A percentile compares a stretch with the other conserved stretches of the same genome.
These are phyloP conservation scores for Antitrichia curtipendula DNA, from an alignment of 225 moss, liverwort and hornwort species.

Conservation along the genomic window DNA sequence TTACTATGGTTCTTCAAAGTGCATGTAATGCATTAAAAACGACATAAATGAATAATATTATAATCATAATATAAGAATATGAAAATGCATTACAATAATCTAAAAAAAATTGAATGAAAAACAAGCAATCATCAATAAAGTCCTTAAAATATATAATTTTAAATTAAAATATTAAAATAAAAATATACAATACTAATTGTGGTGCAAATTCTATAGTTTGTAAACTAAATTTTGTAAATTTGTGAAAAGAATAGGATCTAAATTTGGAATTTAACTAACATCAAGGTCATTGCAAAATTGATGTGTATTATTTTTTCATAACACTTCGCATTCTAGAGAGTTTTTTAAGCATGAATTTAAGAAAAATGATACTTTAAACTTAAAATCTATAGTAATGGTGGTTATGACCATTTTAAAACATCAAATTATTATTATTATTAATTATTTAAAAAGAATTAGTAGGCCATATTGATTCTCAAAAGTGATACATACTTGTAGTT, in stretches of 20 bases:
- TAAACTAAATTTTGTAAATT: neutral
- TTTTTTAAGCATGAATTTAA: neutral
- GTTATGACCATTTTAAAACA: neutral
- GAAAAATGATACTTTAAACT: neutral
- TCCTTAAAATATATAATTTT: too few species aligned
- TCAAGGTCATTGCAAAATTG: neutral
- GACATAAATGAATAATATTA: too few species aligned
- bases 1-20: neutral
- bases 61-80: too few species aligned
- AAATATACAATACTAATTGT: too few species aligned
- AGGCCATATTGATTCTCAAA: neutral
- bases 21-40: neutral
- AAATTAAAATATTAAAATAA: too few species aligned
- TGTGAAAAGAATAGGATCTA: neutral
- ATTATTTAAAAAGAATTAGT: neutral
- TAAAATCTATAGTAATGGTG: neutral
- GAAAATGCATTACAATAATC: too few species aligned
- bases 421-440: neutral
- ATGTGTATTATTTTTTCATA: neutral
- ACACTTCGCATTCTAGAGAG: neutral
- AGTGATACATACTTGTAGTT: fast-evolving
- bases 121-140: too few species aligned
- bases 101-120: too few species aligned
- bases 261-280: neutral
- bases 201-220: too few species aligned